A percentile compares a stretch with the other conserved stretches of the same genome.
These are phyloP conservation scores for Phytophthora palmivora DNA, from an alignment of 352 stramenopile species.

Conservation along the genomic window DNA sequence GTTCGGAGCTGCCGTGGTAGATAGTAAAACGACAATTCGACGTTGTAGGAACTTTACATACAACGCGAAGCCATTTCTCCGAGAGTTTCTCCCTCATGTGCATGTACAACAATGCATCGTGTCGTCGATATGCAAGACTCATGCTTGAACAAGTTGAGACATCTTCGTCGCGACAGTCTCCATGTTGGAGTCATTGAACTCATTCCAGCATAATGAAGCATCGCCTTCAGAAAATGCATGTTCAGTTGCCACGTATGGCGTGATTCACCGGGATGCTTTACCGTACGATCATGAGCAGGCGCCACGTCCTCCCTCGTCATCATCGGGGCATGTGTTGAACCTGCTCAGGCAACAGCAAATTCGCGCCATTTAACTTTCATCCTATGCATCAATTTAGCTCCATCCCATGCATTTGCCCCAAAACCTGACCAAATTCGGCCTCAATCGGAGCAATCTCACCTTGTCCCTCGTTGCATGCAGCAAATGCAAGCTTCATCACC, in stretches of 20 bases:
- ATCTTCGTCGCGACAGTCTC: no score
- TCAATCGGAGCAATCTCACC: no score
- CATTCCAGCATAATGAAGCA: no score
- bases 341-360: no score
- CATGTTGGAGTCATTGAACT: no score
- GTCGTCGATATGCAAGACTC: no score
- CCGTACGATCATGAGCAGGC: slow-evolving; percentile 4
- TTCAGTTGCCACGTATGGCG: slow-evolving; percentile 4
- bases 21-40: not conserved
- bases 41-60: not conserved
- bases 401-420: no score
- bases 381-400: not conserved
- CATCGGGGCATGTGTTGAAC: slow-evolving; percentile 20
- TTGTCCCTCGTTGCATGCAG: no score
- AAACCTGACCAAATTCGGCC: no score
- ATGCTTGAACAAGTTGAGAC: not conserved
- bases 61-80: not conserved
- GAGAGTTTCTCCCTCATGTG: no score
- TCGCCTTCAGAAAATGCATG: slow-evolving; percentile 7
- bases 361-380: not conserved
- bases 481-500: not conserved
- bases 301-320: slow-evolving; percentile 31
- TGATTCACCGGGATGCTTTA: slow-evolving; percentile 3
- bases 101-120: no score
- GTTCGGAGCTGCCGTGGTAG: slow-evolving; percentile 38